A percentile compares a stretch with the other conserved stretches of the same genome.
Evolutionary conservation across 2,329 filamentous ascomycete genomes (phyloP).

Genomic region (Arthrobotrys sphaeroides): DNA sequence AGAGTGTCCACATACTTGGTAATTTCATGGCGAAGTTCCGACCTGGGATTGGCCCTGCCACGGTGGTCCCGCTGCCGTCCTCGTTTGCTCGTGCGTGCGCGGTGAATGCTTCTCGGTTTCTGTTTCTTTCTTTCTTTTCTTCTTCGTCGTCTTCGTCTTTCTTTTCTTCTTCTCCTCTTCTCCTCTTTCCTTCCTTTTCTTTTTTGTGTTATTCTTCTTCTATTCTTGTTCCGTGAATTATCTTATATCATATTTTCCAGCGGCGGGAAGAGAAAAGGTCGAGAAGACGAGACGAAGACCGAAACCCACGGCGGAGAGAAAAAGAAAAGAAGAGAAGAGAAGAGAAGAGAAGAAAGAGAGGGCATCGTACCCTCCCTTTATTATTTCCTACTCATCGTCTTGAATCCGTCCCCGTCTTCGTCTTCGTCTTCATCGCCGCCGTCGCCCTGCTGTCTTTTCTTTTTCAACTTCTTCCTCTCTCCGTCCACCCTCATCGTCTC

Average conservation of each 20-base stretch:
- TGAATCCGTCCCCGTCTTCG: too few relatives aligned
- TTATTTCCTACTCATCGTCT: too few relatives aligned
- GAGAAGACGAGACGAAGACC: too few relatives aligned
- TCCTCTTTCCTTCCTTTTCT: background rate
- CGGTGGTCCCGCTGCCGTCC: slow-evolving; percentile 19
- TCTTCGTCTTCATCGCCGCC: too few relatives aligned
- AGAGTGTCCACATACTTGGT: background rate
- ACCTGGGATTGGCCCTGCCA: background rate
- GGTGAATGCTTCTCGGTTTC: background rate
- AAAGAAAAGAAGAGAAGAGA: too few relatives aligned
- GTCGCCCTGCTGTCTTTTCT: background rate
- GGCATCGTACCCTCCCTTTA: too few relatives aligned
- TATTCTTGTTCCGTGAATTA: background rate
- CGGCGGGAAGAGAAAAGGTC: too few relatives aligned
- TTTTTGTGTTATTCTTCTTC: background rate
- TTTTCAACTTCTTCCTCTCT: background rate
- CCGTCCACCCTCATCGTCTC: background rate
- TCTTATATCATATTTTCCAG: too few relatives aligned
- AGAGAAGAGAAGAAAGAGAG: too few relatives aligned
- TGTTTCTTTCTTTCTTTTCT: slow-evolving; percentile 1
- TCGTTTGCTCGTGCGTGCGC: slow-evolving; percentile 13
- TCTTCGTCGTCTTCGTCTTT: background rate
- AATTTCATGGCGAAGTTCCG: slow-evolving; percentile 3
- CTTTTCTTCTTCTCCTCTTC: slow-evolving; percentile 32
- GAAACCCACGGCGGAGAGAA: too few relatives aligned